Conservation (phyloP, 768 basidiomycete genomes). For the Hydnomerulius pinastri region DNA sequence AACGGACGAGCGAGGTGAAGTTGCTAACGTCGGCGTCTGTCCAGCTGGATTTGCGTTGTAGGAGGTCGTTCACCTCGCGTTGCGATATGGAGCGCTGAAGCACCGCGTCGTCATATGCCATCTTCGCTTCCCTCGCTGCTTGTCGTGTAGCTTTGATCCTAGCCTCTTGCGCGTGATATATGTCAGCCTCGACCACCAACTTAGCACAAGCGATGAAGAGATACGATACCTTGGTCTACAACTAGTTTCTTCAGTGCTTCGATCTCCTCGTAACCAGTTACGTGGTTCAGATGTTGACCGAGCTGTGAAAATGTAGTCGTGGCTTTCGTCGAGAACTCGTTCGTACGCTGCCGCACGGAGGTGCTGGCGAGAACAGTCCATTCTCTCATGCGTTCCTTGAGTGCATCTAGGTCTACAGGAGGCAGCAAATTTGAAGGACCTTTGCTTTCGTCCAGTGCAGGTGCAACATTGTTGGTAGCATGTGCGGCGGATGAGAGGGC, state of each 20-base stretch:
- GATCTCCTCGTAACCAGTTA: constrained; percentile 92
- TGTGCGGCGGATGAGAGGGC: neutral
- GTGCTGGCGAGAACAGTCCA: constrained; percentile 44
- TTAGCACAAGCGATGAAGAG: neutral
- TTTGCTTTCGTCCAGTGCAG: constrained; percentile 3
- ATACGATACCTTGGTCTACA: constrained; percentile 71
- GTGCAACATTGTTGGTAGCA: neutral
- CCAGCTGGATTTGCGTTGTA: constrained; percentile 95
- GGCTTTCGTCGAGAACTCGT: constrained; percentile 58
- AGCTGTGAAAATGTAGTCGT: constrained; percentile 68
- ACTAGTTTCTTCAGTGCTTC: constrained; percentile 79
- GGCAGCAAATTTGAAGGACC: neutral
- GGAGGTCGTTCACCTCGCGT: constrained; percentile 92
- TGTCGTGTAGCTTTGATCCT: constrained; percentile 67
- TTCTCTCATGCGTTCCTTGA: constrained; percentile 41
- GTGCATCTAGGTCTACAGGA: constrained; percentile 28
- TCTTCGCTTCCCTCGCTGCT: constrained; percentile 72
- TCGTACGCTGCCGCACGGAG: constrained; percentile 50
- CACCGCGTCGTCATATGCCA: constrained; percentile 77
- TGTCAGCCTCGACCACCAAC: constrained; percentile 11
- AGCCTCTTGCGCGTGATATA: constrained; percentile 54
- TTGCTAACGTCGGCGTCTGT: constrained; percentile 81
- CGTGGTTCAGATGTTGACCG: constrained; percentile 77
- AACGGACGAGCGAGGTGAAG: constrained; percentile 88
- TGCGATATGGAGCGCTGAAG: constrained; percentile 80